These are phyloP conservation scores for Saccharomycopsis fermentans DNA, from an alignment of 805 yeast species.

Conservation along the genomic window DNA sequence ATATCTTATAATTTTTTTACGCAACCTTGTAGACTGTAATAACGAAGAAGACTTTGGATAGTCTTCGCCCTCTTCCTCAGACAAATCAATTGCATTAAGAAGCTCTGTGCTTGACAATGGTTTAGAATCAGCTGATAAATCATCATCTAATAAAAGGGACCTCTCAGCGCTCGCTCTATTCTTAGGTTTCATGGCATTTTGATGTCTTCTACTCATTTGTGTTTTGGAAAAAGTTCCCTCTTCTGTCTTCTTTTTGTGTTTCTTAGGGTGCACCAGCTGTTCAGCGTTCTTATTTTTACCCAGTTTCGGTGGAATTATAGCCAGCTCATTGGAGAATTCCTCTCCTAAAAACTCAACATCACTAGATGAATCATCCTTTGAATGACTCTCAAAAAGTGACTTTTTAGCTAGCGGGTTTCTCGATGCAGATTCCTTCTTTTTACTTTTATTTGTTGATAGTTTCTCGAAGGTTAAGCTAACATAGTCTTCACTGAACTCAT, in stretches of 20 bases:
- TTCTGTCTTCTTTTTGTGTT: neutral
- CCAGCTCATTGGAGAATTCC: neutral
- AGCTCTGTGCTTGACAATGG: neutral
- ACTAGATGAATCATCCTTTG: neutral
- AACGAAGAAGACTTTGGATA: neutral
- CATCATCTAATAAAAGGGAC: neutral
- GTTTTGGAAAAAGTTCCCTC: neutral
- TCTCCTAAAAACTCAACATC: neutral
- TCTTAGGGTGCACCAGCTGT: too few relatives aligned
- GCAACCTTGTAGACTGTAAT: neutral
- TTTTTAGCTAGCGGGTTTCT: neutral
- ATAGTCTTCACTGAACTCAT: neutral
- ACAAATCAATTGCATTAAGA: neutral
- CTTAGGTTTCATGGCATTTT: neutral
- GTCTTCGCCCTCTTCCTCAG: neutral
- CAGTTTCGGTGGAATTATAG: too few relatives aligned
- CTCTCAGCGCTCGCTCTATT: neutral
- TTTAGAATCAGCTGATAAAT: neutral
- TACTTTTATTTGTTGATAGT: neutral
- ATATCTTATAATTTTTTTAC: neutral
- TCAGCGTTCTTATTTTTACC: too few relatives aligned
- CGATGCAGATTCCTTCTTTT: neutral
- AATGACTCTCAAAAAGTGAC: neutral
- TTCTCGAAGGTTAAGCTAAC: neutral
- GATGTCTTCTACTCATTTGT: neutral